These are phyloP conservation scores for Aspergillus sp. DNA, from an alignment of 2,329 filamentous ascomycete species.

Conservation along the genomic window DNA sequence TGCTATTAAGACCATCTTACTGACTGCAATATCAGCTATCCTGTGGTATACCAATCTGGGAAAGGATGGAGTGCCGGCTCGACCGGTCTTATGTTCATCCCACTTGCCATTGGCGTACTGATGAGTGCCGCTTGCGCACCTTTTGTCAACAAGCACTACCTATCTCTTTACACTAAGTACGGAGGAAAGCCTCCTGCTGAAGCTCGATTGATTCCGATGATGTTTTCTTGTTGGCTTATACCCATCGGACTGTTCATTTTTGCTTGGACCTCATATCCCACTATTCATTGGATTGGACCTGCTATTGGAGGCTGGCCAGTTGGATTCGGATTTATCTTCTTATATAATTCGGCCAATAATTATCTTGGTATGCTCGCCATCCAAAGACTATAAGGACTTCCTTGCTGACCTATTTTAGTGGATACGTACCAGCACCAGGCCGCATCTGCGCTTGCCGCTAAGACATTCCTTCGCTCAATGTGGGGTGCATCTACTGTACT, in stretches of 20 bases:
- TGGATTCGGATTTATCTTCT: conserved; percentile 79
- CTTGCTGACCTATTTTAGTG: conserved; percentile 41
- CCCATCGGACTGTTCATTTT: conserved; percentile 68
- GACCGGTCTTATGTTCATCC: conserved; percentile 86
- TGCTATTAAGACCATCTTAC: neutral
- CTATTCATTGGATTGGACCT: conserved; percentile 70
- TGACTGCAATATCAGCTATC: conserved; percentile 36
- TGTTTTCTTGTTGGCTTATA: conserved; percentile 73
- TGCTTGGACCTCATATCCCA: conserved; percentile 67
- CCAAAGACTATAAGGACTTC: neutral
- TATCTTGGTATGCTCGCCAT: conserved; percentile 54
- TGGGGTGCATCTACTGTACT: conserved; percentile 78
- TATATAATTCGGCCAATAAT: conserved; percentile 78
- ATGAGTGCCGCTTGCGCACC: conserved; percentile 67
- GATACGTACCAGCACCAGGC: conserved; percentile 73
- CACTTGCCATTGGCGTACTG: conserved; percentile 74
- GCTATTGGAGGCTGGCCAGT: conserved; percentile 70
- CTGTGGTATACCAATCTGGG: conserved; percentile 71
- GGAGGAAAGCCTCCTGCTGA: conserved; percentile 76
- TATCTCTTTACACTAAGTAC: conserved; percentile 62
- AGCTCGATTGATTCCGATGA: conserved; percentile 78
- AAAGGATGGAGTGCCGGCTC: conserved; percentile 75
- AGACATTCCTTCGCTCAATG: conserved; percentile 76
- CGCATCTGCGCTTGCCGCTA: conserved; percentile 76
- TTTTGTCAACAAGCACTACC: conserved; percentile 78